phyloP scores from a whole-genome alignment of 2,329 filamentous ascomycete genomes.

The Fusarium newnesense region DNA sequence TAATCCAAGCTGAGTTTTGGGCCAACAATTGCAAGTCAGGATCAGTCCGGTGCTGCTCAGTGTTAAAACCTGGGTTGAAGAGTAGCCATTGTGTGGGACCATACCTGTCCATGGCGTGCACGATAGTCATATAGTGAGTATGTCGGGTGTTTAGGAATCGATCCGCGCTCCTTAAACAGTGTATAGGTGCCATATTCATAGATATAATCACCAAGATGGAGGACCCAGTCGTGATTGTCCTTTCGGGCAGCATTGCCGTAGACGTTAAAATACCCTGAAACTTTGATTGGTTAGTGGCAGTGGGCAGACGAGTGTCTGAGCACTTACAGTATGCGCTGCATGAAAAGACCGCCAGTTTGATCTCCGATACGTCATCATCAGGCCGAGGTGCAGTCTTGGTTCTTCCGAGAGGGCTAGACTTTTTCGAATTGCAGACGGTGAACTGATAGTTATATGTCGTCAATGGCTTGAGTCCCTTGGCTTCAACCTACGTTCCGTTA shows the following conservation, averaged over 20 bases:
- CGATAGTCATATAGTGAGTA: neutral
- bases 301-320: accelerated
- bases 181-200: constrained; percentile 1
- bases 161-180: neutral
- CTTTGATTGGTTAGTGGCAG: neutral
- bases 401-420: neutral
- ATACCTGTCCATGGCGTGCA: neutral
- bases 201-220: constrained; percentile 4
- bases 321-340: neutral
- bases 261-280: neutral
- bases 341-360: neutral
- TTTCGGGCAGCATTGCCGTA: constrained; percentile 2
- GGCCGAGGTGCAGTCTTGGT: neutral
- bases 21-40: neutral
- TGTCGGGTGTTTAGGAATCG: neutral
- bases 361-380: neutral
- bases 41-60: neutral
- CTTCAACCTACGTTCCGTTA: neutral
- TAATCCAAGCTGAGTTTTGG: neutral
- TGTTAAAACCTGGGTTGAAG: accelerated
- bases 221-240: neutral
- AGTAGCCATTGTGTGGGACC: accelerated
- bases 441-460: neutral
- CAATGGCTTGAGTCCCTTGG: neutral
- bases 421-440: neutral